Evolutionary conservation across 129 eudicot genomes (phyloP), one percentile per base, ranked within the genome.

Genomic region (Flaveria trinervia): DNA sequence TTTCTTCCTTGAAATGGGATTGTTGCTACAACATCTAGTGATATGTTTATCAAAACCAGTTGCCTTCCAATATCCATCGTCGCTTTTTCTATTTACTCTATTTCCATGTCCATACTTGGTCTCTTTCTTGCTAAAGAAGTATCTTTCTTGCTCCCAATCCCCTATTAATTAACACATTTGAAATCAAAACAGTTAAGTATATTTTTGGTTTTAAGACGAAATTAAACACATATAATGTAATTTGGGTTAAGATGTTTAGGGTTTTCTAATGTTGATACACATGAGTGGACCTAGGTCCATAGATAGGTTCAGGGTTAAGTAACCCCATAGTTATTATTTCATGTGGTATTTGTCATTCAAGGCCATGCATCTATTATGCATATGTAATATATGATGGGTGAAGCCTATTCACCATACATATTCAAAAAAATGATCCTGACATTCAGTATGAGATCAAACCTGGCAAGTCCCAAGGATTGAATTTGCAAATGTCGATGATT

Each of bases 391-490:
- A 13, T 1, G 49, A 45, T 14, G 13, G 13, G 16, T 49, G 17
- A 49, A 14, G 16, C 16, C 14, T 3, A 49, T 49, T 49, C 17
- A 49, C 5, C n/a, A 49, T 11, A 14, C 16, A 49, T 13, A 49
- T 49, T 48, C 54, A 4, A 49, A 14, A 49, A 11, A 49, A 2
- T 45, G 50, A 30, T 8, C 50, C 8, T 5, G 4, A 5, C 41
- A 36, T 1, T 45, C 14, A 16, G 15, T 55, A 25, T 17, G 71
- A 18, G 17, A 8, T 14, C 79, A 52, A 28, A 80, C 98, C 98
- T 81, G 98, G 98, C 81, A 93, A 90, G 43, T 86, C 85, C 89
- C 95, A 85, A 44, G 98, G 98, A 80, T 85, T 81, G 52, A 71
- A 84, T 1, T 77, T 66, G 88, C 77, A 86, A 62, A 88, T 33